A percentile compares a stretch with the other conserved stretches of the same genome.
These are phyloP conservation scores for Tolypocladium album DNA, from an alignment of 2,329 filamentous ascomycete genomes.

Conservation along the genomic window DNA sequence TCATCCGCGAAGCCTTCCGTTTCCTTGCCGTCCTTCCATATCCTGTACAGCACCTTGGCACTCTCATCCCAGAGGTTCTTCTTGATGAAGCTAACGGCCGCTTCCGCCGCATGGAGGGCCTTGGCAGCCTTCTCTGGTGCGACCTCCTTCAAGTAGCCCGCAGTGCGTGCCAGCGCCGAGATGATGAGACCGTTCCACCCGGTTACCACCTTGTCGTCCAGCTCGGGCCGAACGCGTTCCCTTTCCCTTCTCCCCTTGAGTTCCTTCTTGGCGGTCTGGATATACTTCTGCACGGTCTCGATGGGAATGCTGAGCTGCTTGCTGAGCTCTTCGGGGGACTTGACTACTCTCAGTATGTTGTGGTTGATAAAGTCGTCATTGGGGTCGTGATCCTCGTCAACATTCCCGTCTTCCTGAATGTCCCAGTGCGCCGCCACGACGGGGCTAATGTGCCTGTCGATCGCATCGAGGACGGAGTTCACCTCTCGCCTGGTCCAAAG, in stretches of 20 bases:
- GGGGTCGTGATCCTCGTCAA: slow-evolving; percentile 70
- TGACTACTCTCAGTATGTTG: slow-evolving; percentile 70
- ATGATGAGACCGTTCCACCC: slow-evolving; percentile 87
- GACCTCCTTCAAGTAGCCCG: slow-evolving; percentile 53
- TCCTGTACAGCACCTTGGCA: slow-evolving; percentile 56
- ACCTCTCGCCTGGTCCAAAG: slow-evolving; percentile 89
- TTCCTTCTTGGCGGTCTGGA: slow-evolving; percentile 56
- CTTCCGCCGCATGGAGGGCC: slow-evolving; percentile 56
- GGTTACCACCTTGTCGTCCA: slow-evolving; percentile 83
- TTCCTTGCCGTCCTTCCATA: slow-evolving; percentile 59
- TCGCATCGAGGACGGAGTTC: slow-evolving; percentile 51
- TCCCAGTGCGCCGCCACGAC: slow-evolving; percentile 79
- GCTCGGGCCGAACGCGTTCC: slow-evolving; percentile 62
- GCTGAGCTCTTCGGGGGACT: slow-evolving; percentile 57
- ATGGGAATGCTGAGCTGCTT: slow-evolving; percentile 64
- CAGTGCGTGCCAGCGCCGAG: slow-evolving; percentile 65
- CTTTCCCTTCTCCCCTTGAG: slow-evolving; percentile 61
- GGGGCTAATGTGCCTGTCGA: slow-evolving; percentile 48
- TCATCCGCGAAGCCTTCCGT: slow-evolving; percentile 79
- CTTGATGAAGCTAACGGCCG: slow-evolving; percentile 62
- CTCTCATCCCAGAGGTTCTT: slow-evolving; percentile 59
- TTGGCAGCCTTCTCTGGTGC: slow-evolving; percentile 44
- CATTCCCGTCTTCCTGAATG: slow-evolving; percentile 74
- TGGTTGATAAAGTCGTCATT: slow-evolving; percentile 93
- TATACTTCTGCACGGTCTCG: slow-evolving; percentile 55